A percentile compares a stretch with the other conserved stretches of the same genome.
phyloP scores from a whole-genome alignment of 495 filamentous ascomycete genomes.

The Articulospora tetracladia region DNA sequence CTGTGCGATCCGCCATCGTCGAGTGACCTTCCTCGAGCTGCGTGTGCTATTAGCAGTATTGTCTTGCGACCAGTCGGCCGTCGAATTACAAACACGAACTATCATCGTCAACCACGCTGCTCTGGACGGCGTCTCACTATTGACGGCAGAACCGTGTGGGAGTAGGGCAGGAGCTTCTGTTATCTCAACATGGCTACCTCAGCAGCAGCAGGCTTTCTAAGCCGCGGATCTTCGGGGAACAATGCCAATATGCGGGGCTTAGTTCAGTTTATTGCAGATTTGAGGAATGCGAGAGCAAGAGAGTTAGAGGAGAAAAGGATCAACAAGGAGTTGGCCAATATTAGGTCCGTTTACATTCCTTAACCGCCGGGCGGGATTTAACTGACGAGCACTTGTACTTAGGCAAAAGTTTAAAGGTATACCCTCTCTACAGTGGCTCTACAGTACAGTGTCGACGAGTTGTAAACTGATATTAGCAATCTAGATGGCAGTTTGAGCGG shows the following conservation, averaged over 20 bases:
- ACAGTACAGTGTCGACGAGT: no score
- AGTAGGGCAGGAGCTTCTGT: background rate
- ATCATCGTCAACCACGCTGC: background rate
- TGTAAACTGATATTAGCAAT: background rate
- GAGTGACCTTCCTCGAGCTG: background rate
- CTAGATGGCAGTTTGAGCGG: constrained; percentile 83
- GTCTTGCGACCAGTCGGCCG: background rate
- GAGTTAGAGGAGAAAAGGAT: constrained; percentile 99
- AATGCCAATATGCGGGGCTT: constrained; percentile 77
- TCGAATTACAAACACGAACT: background rate
- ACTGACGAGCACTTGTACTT: background rate
- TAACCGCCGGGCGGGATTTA: background rate
- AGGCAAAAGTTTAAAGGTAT: constrained; percentile 77
- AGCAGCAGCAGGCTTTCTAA: constrained; percentile 52
- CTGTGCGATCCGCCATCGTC: background rate
- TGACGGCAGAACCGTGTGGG: background rate
- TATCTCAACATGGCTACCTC: constrained; percentile 46
- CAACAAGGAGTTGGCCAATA: constrained; percentile 99
- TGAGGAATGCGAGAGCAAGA: constrained; percentile 89
- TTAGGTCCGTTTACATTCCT: constrained; percentile 51
- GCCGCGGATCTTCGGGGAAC: constrained; percentile 52
- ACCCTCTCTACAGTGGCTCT: no score
- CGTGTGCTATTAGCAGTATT: background rate
- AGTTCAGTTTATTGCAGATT: constrained; percentile 97
- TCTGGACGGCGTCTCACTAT: background rate